Conservation (phyloP, 305 asterid species). For the Fraxinus sp. region DNA sequence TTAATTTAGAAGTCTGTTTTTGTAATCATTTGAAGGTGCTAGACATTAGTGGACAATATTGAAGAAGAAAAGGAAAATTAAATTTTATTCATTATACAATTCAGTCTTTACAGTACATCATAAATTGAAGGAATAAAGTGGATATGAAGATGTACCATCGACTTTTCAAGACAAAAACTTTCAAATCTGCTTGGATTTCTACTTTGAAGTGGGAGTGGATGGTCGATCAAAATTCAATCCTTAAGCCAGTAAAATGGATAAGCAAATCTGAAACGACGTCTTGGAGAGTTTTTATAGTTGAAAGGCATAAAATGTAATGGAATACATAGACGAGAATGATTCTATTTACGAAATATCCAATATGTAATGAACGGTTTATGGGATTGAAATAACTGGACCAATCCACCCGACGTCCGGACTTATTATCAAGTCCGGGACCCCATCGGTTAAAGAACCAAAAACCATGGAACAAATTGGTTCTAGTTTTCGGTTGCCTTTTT, state of each 20-base stretch:
- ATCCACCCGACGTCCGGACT: too few species aligned
- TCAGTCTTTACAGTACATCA: background rate
- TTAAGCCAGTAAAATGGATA: background rate
- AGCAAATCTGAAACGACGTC: background rate
- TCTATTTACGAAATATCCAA: background rate
- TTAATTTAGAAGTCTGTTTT: background rate
- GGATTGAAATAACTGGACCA: too few species aligned
- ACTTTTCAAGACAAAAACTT: background rate
- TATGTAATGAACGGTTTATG: background rate
- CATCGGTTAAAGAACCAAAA: background rate
- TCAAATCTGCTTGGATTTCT: background rate
- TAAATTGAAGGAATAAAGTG: background rate
- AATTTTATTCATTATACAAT: background rate
- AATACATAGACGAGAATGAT: background rate
- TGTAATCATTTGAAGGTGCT: background rate
- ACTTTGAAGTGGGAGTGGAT: background rate
- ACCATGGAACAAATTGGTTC: background rate
- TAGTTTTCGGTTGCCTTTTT: background rate
- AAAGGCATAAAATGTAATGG: background rate
- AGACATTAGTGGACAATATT: background rate
- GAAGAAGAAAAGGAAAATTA: background rate
- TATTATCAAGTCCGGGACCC: background rate
- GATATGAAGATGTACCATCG: background rate
- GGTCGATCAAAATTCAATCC: background rate
- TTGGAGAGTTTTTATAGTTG: background rate